Evolutionary conservation across 306 rosid genomes (phyloP).

Genomic region (Pueraria montana): DNA sequence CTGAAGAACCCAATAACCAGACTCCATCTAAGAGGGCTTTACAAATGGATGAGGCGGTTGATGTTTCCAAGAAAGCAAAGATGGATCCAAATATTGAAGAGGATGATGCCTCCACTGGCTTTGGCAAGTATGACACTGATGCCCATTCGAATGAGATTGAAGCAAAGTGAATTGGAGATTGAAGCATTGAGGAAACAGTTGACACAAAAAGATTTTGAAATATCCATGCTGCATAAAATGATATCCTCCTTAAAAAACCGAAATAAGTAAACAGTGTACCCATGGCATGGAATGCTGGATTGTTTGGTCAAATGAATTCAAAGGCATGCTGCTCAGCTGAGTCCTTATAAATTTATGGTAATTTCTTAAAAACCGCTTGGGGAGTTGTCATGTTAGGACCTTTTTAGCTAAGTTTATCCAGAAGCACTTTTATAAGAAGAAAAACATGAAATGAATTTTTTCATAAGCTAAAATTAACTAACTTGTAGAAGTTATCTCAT

Average conservation of each 20-base stretch:
- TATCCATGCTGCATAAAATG: constrained; percentile 53
- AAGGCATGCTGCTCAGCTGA: not conserved
- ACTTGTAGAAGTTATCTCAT: too few species aligned
- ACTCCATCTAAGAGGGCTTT: constrained; percentile 63
- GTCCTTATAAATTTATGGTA: not conserved
- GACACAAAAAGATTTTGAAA: constrained; percentile 65
- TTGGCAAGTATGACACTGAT: constrained; percentile 39
- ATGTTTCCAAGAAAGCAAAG: constrained; percentile 63
- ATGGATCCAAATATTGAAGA: constrained; percentile 50
- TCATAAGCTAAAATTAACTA: too few species aligned
- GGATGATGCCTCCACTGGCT: constrained; percentile 35
- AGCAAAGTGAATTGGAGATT: constrained; percentile 55
- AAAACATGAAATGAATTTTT: too few species aligned
- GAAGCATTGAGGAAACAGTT: constrained; percentile 57
- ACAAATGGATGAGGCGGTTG: constrained; percentile 49
- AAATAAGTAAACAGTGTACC: not conserved
- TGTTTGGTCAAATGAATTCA: constrained; percentile 19
- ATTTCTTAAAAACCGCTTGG: not conserved
- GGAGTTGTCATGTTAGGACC: not conserved
- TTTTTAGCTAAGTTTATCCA: too few species aligned
- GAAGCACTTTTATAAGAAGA: too few species aligned
- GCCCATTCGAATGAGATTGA: constrained; percentile 52
- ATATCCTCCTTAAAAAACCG: constrained; percentile 34
- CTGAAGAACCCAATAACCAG: constrained; percentile 16
- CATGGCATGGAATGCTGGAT: not conserved